A percentile compares a stretch with the other conserved stretches of the same genome.
Conservation (phyloP, 345 rosid genomes). For the Euphorbia peplus region DNA sequence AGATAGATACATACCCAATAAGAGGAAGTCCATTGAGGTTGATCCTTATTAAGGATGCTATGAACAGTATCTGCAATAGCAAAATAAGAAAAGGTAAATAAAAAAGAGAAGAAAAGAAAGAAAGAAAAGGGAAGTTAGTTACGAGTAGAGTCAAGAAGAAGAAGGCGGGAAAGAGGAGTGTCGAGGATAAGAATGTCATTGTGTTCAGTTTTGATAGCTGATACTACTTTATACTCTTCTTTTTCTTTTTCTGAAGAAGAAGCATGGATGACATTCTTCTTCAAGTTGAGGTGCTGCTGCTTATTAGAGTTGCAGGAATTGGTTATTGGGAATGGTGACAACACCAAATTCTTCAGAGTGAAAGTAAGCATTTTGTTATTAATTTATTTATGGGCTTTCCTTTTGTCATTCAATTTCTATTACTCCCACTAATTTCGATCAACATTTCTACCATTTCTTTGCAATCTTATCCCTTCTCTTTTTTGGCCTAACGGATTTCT, state of each 20-base stretch:
- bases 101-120: not conserved
- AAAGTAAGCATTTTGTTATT: not conserved
- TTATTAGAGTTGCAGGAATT: not conserved
- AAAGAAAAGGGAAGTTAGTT: not conserved
- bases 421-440: too few relatives aligned
- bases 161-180: slow-evolving; percentile 52
- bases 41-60: slow-evolving; percentile 61
- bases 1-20: slow-evolving; percentile 66
- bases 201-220: slow-evolving; percentile 53
- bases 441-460: too few relatives aligned
- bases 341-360: not conserved
- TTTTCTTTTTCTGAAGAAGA: slow-evolving; percentile 25
- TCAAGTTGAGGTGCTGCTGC: too few relatives aligned
- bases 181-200: slow-evolving; percentile 76
- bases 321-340: not conserved
- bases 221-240: slow-evolving; percentile 49
- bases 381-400: too few relatives aligned
- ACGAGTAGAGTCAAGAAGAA: slow-evolving; percentile 73
- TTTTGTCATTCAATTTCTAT: too few relatives aligned
- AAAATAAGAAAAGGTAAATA: not conserved
- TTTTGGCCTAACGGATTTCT: too few relatives aligned
- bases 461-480: too few relatives aligned
- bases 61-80: slow-evolving; percentile 61
- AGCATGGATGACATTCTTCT: not conserved
- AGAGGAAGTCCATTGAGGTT: slow-evolving; percentile 58